phyloP scores from a whole-genome alignment of 352 stramenopile species.

The Globisporangium mamillatum region DNA sequence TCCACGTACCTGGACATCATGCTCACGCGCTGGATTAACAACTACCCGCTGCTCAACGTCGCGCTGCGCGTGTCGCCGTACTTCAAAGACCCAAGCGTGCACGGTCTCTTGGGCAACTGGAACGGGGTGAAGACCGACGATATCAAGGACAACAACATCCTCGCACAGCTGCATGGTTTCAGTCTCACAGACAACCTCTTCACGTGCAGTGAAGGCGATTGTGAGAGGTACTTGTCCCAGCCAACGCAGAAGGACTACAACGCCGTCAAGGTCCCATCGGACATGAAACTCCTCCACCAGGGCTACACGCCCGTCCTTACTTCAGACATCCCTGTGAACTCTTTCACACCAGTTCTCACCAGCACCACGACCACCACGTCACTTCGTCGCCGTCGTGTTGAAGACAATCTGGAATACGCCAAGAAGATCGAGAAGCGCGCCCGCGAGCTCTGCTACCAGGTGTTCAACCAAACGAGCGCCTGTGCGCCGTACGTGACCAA shows the following conservation, averaged over 20 bases:
- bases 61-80: conserved; percentile 24
- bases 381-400: background rate
- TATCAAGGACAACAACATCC: conserved; percentile 16
- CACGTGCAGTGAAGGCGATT: conserved; percentile 23
- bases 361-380: background rate
- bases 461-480: conserved; percentile 18
- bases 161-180: conserved; percentile 21
- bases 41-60: conserved; percentile 29
- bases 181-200: conserved; percentile 25
- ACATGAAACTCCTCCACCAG: conserved; percentile 10
- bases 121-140: conserved; percentile 27
- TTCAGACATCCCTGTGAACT: background rate
- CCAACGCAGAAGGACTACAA: conserved; percentile 24
- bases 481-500: conserved; percentile 31
- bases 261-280: background rate
- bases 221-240: conserved; percentile 18
- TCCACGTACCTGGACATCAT: conserved; percentile 33
- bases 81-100: conserved; percentile 23
- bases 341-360: conserved; percentile 3
- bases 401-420: background rate
- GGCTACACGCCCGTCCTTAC: background rate
- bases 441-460: conserved; percentile 20
- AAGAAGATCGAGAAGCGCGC: conserved; percentile 12
- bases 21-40: conserved; percentile 23
- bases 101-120: conserved; percentile 31